Conservation (phyloP, 2,329 filamentous ascomycete genomes). For the Clathrospora elynae region DNA sequence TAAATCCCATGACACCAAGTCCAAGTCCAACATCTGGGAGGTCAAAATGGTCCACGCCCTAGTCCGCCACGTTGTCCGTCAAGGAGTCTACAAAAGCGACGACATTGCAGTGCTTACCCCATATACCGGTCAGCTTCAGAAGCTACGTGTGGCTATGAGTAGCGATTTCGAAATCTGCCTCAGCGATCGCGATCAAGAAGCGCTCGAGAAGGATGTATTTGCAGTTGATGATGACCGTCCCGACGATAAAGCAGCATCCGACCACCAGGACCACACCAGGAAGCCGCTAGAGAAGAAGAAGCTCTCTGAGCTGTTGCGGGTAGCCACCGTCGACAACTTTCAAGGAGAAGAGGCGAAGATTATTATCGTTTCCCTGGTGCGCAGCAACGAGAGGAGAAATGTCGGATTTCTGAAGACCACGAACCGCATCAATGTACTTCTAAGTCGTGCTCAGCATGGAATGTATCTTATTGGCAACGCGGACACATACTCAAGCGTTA, state of each 20-base stretch:
- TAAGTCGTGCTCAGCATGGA: constrained; percentile 69
- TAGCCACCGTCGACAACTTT: constrained; percentile 76
- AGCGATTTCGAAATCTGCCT: constrained; percentile 65
- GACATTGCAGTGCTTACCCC: constrained; percentile 75
- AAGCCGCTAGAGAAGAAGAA: constrained; percentile 30
- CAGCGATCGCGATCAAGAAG: constrained; percentile 65
- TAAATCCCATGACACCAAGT: constrained; percentile 44
- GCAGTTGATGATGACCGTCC: constrained; percentile 1
- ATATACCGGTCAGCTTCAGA: constrained; percentile 63
- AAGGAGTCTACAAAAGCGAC: constrained; percentile 63
- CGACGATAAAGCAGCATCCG: not conserved
- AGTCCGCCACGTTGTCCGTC: constrained; percentile 67
- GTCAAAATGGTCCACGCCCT: constrained; percentile 66
- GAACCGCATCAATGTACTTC: constrained; percentile 72
- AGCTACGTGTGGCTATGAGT: constrained; percentile 55
- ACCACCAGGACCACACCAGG: constrained; percentile 9
- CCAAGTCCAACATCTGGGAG: constrained; percentile 64
- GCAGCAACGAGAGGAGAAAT: constrained; percentile 65
- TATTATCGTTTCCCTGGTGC: constrained; percentile 70
- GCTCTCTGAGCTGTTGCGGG: constrained; percentile 29
- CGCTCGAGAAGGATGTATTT: constrained; percentile 49
- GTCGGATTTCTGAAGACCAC: constrained; percentile 69
- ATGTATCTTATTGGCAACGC: constrained; percentile 74
- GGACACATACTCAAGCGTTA: constrained; percentile 60
- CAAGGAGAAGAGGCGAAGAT: constrained; percentile 78